Percentiles rank a stretch among this genome's conserved stretches.
phyloP scores from a whole-genome alignment of 2,329 filamentous ascomycete species.

The Bipolaris sorokiniana region DNA sequence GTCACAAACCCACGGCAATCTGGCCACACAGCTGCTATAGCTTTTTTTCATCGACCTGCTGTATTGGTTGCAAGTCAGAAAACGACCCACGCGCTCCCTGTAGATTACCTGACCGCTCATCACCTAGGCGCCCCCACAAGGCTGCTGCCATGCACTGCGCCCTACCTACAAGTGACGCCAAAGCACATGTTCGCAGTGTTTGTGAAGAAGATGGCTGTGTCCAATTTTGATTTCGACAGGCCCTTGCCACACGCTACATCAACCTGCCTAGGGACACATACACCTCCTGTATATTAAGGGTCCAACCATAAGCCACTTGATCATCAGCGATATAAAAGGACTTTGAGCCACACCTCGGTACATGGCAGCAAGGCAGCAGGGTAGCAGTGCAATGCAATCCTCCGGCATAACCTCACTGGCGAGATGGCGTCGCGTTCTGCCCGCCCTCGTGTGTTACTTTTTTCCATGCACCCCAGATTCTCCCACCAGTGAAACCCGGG shows the following conservation, averaged over 20 bases:
- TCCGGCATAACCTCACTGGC: background rate
- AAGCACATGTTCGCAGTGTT: background rate
- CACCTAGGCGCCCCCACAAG: slow-evolving; percentile 3
- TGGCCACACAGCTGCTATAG: background rate
- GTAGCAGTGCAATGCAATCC: slow-evolving; percentile 1
- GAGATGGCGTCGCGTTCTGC: background rate
- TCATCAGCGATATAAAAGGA: background rate
- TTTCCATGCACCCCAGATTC: slow-evolving; percentile 17
- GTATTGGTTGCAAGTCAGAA: background rate
- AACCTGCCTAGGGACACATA: background rate
- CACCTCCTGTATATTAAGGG: slow-evolving; percentile 9
- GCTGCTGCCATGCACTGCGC: background rate
- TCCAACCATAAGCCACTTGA: slow-evolving; percentile 7
- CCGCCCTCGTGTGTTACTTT: slow-evolving; percentile 2
- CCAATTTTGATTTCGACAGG: slow-evolving; percentile 6
- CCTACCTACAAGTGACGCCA: background rate
- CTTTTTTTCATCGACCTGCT: background rate
- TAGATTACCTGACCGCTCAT: slow-evolving; percentile 5
- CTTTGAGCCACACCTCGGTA: background rate
- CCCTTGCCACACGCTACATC: background rate
- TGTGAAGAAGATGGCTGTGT: background rate
- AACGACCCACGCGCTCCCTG: slow-evolving; percentile 7
- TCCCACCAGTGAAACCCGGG: slow-evolving; percentile 16
- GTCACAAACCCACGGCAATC: background rate
- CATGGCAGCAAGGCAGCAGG: background rate